A percentile compares a stretch with the other conserved stretches of the same genome.
phyloP scores from a whole-genome alignment of 176 grass and related monocot genomes.

The Aegilops longissima region DNA sequence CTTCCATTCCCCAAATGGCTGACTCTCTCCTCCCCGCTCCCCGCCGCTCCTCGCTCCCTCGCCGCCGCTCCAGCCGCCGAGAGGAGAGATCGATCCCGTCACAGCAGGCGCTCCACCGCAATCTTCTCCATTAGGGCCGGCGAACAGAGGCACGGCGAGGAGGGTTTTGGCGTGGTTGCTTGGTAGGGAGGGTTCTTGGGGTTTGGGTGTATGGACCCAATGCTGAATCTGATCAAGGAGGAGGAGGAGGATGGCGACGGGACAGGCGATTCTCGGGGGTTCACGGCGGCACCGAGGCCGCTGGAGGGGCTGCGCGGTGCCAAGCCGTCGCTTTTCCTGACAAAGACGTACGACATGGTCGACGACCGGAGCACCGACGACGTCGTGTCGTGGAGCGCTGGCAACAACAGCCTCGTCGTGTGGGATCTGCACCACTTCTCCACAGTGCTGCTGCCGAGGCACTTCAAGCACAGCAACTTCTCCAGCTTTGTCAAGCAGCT shows the following conservation, averaged over 20 bases:
- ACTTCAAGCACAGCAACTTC: slow-evolving; percentile 98
- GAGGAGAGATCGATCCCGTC: neutral
- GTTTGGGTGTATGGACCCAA: slow-evolving; percentile 41
- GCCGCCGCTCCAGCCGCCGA: neutral
- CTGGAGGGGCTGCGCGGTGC: slow-evolving; percentile 71
- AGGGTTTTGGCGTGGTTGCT: too few species aligned
- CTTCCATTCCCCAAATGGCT: slow-evolving; percentile 34
- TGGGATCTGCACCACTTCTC: slow-evolving; percentile 83
- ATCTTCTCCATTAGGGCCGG: neutral
- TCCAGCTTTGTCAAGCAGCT: slow-evolving; percentile 86
- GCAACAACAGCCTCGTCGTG: slow-evolving; percentile 84
- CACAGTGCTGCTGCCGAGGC: slow-evolving; percentile 53
- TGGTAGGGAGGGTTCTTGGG: neutral
- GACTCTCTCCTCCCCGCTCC: slow-evolving; percentile 3
- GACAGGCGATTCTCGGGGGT: neutral
- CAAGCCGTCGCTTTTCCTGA: slow-evolving; percentile 81
- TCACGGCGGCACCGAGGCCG: slow-evolving; percentile 37
- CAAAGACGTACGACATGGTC: slow-evolving; percentile 87
- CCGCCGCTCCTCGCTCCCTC: neutral
- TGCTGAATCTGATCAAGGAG: slow-evolving; percentile 52
- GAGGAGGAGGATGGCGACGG: slow-evolving; percentile 52
- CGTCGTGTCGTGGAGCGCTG: slow-evolving; percentile 65
- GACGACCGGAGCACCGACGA: slow-evolving; percentile 55
- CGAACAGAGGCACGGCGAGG: too few species aligned
- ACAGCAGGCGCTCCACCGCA: neutral